Evolutionary conservation across 768 basidiomycete genomes (phyloP).

Genomic region (Boletus tomentosulus): DNA sequence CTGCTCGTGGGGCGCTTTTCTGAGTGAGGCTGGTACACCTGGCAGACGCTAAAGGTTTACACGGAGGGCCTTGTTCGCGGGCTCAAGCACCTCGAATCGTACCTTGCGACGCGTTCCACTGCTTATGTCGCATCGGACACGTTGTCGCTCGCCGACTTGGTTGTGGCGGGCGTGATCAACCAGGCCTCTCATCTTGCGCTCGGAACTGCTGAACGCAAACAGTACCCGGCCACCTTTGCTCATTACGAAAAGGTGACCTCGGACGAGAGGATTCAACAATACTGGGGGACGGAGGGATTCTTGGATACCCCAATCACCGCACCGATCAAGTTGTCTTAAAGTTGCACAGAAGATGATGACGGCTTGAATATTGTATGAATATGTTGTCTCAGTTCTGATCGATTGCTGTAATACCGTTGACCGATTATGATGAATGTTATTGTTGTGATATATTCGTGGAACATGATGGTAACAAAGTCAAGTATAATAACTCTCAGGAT

Average conservation of each 20-base stretch:
- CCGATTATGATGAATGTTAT: not conserved
- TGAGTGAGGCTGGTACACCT: not conserved
- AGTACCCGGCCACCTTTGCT: conserved; percentile 9
- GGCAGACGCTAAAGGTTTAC: not conserved
- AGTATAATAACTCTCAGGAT: too few species aligned
- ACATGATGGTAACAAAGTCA: too few species aligned
- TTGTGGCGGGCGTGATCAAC: conserved; percentile 1
- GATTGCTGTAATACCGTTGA: not conserved
- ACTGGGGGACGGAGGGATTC: conserved; percentile 2
- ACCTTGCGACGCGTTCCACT: conserved; percentile 3
- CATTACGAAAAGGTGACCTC: conserved; percentile 8
- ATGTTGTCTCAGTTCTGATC: not conserved
- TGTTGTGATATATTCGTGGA: not conserved
- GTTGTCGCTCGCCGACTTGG: conserved; percentile 8
- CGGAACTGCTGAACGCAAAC: conserved; percentile 3
- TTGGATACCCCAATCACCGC: not conserved
- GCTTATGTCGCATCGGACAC: conserved; percentile 1
- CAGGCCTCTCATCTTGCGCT: not conserved
- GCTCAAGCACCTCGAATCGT: conserved; percentile 7
- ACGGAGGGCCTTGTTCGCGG: not conserved
- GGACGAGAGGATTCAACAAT: conserved; percentile 1
- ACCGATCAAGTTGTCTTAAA: not conserved
- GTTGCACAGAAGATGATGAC: not conserved
- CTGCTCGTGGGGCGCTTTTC: too few species aligned
- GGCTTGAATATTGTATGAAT: too few species aligned